A percentile compares a stretch with the other conserved stretches of the same genome.
These are phyloP conservation scores for Ogataea naganishii DNA, from an alignment of 805 yeast species.

Conservation along the genomic window DNA sequence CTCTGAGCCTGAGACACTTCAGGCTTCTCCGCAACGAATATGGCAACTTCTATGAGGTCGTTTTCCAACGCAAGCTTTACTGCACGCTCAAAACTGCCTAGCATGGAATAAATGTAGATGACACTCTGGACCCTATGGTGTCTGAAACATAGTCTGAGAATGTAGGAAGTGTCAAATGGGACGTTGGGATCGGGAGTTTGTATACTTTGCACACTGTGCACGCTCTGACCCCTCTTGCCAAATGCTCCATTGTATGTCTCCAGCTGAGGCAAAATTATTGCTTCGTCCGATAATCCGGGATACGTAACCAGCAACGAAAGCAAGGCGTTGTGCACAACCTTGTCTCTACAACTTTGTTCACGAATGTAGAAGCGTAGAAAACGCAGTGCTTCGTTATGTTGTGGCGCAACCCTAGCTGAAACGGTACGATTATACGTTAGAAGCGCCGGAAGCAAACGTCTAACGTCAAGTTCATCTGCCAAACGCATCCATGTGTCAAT, in stretches of 20 bases:
- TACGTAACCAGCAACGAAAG: constrained; percentile 56
- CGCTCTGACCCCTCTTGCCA: neutral
- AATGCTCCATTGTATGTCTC: constrained; percentile 18
- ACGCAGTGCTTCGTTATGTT: constrained; percentile 55
- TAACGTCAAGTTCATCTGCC: constrained; percentile 41
- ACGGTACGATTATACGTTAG: constrained; percentile 53
- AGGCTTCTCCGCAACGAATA: constrained; percentile 48
- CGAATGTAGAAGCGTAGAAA: constrained; percentile 51
- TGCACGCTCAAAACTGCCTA: constrained; percentile 74
- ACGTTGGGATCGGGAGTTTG: constrained; percentile 19
- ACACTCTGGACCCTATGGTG: constrained; percentile 56
- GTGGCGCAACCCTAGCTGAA: constrained; percentile 25
- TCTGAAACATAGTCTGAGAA: constrained; percentile 63
- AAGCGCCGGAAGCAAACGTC: constrained; percentile 66
- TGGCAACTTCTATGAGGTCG: constrained; percentile 50
- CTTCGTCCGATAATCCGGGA: constrained; percentile 32
- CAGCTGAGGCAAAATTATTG: constrained; percentile 40
- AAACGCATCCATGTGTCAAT: constrained; percentile 73
- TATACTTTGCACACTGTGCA: constrained; percentile 10
- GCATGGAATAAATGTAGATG: constrained; percentile 58
- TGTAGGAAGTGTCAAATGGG: constrained; percentile 61
- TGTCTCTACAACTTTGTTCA: constrained; percentile 32
- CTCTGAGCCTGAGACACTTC: constrained; percentile 31
- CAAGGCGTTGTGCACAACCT: constrained; percentile 58
- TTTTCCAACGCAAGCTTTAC: constrained; percentile 61